Conservation (phyloP, 306 rosid species). For the Malus sylvestris region DNA sequence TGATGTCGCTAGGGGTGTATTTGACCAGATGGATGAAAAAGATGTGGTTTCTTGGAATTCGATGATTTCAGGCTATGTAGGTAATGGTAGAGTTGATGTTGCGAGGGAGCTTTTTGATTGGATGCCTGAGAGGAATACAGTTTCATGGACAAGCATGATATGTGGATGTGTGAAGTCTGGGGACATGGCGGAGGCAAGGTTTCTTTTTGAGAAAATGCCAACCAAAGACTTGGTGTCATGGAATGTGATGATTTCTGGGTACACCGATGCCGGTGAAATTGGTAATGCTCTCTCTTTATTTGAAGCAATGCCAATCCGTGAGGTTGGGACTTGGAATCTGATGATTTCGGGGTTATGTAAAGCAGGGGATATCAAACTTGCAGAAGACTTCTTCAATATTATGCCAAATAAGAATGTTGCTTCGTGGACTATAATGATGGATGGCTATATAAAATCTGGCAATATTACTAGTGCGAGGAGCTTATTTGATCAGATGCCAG, state of each 20-base stretch:
- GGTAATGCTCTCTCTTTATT: not conserved
- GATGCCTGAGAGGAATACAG: conserved; percentile 7
- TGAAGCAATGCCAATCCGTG: not conserved
- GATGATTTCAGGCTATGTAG: conserved; percentile 3
- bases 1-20: not conserved
- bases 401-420: not conserved
- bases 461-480: not conserved
- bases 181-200: not conserved
- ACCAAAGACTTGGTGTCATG: conserved; percentile 3
- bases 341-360: not conserved
- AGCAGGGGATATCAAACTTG: not conserved
- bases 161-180: not conserved
- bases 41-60: conserved; percentile 6
- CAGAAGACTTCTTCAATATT: not conserved
- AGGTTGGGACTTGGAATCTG: conserved; percentile 3
- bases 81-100: not conserved
- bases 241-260: conserved; percentile 8
- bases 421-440: conserved; percentile 13
- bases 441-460: conserved; percentile 2
- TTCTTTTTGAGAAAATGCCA: conserved; percentile 6
- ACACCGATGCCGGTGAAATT: not conserved
- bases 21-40: conserved; percentile 8
- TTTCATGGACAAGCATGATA: conserved; percentile 10
- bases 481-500: conserved; percentile 1
- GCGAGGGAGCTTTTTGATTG: not conserved